Base-by-base conservation (phyloP, 2,329 filamentous ascomycete genomes). In the Fusarium sp. region DNA sequence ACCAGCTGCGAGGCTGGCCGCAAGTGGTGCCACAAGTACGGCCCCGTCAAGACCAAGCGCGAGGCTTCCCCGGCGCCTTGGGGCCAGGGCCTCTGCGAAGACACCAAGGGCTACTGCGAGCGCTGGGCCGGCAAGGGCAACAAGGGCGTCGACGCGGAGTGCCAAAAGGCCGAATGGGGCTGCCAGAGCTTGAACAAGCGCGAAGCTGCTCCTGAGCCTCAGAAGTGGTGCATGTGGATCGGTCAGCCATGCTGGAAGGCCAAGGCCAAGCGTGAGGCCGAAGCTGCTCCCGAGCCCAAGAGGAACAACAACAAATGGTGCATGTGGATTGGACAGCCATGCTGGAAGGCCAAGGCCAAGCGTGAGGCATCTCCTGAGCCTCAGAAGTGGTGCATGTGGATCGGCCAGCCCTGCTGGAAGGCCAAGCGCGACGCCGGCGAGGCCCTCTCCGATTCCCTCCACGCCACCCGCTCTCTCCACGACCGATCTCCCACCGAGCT, bases 401-500 rank as follows among this genome's bases (percentile, higher is more conserved):
- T 71, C 27, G 78, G 79, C 31, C 71, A 76, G 54, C 65, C 71
- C n/a, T 81, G 80, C 74, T 72, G 70, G 67, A 77, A 78, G 64
- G 73, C 71, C 50, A 78, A 76, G 70, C 76, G 76, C 45, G 75
- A 75, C 19, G 77, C 75, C 31, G 75, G 76, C 6, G 38, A 45
- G 44, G 75, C 75, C 25, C 68, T 77, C 48, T 69, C 73, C 43
- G 62, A 67, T 15, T 68, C 74, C 58, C 61, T 73, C 36, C 57
- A 48, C 27, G 53, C 69, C 19, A 64, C 63, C 19, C 69, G 66
- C 19, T 53, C 61, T 19, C 53, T 75, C 38, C 42, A 66, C 32
- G 57, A 69, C 25, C 75, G 75, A 39, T 54, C 57, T 21, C 49
- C 66, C 13, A 70, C 69, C 31, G 63, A 70, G 73, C 39, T 51